These are phyloP conservation scores for Rhizophagus prolifer DNA, from an alignment of 192 early-diverging fungal genomes.

Conservation along the genomic window DNA sequence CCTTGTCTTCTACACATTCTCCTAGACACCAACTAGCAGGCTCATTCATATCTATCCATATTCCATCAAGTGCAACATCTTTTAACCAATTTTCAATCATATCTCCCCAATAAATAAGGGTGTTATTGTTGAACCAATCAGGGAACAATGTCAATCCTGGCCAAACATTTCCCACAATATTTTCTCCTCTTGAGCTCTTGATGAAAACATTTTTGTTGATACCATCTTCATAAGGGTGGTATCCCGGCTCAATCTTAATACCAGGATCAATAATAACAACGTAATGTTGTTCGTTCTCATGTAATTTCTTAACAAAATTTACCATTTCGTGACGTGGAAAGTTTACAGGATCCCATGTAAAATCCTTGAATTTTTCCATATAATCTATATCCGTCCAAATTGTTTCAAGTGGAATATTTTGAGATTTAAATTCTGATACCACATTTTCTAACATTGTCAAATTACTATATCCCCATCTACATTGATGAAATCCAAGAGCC, in stretches of 20 bases:
- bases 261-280: constrained; percentile 68
- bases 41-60: constrained; percentile 73
- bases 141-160: constrained; percentile 59
- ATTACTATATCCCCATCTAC: constrained; percentile 61
- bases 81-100: constrained; percentile 35
- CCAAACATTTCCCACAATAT: constrained; percentile 60
- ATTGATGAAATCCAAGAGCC: constrained; percentile 65
- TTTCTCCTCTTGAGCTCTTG: constrained; percentile 50
- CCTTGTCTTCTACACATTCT: not conserved
- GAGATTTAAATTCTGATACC: constrained; percentile 51
- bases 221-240: constrained; percentile 55
- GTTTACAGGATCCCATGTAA: constrained; percentile 57
- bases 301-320: constrained; percentile 46
- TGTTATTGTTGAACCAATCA: constrained; percentile 59
- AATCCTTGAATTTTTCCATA: constrained; percentile 63
- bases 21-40: constrained; percentile 31
- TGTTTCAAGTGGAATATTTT: constrained; percentile 62
- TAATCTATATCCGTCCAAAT: constrained; percentile 74
- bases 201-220: constrained; percentile 55
- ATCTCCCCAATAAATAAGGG: constrained; percentile 49
- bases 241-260: constrained; percentile 48
- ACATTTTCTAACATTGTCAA: constrained; percentile 54
- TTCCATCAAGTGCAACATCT: constrained; percentile 47
- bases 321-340: constrained; percentile 54
- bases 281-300: constrained; percentile 50